phyloP scores from a whole-genome alignment of 2,329 filamentous ascomycete species.

The Aureobasidium mangrovei region DNA sequence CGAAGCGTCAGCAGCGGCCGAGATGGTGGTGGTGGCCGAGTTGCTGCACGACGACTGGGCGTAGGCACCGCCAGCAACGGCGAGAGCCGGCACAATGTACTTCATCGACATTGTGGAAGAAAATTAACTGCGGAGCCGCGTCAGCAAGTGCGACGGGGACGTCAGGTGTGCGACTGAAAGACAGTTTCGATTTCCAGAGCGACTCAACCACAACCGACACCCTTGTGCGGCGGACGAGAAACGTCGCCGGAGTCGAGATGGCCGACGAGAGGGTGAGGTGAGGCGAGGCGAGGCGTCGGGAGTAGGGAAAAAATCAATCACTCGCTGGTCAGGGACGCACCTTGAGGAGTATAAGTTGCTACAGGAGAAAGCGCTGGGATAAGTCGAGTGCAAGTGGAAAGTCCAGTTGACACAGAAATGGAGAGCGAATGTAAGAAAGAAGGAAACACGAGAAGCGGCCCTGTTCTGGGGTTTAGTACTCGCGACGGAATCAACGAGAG shows the following conservation, averaged over 20 bases:
- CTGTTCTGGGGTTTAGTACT: background rate
- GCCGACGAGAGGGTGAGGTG: background rate
- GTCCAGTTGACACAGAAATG: slow-evolving; percentile 12
- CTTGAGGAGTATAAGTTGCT: slow-evolving; percentile 14
- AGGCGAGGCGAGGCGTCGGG: background rate
- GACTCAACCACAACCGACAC: background rate
- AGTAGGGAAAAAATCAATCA: background rate
- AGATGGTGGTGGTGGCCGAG: slow-evolving; percentile 47
- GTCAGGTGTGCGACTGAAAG: background rate
- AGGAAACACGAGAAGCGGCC: background rate
- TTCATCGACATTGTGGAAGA: slow-evolving; percentile 42
- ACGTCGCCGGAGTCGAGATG: background rate
- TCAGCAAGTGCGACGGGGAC: background rate
- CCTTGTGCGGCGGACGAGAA: background rate
- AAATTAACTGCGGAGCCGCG: slow-evolving; percentile 9
- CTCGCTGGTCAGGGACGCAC: background rate
- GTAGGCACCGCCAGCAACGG: slow-evolving; percentile 42
- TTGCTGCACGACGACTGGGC: slow-evolving; percentile 31
- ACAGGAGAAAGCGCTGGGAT: slow-evolving; percentile 14
- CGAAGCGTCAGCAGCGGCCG: slow-evolving; percentile 51
- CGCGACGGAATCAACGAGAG: slow-evolving; percentile 3
- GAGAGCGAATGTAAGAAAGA: slow-evolving; percentile 12
- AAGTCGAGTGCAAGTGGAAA: slow-evolving; percentile 12
- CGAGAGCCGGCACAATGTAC: slow-evolving; percentile 49
- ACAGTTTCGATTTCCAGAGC: too few relatives aligned